phyloP scores from a whole-genome alignment of 352 stramenopile species.

The Saprolegnia parasitica region DNA sequence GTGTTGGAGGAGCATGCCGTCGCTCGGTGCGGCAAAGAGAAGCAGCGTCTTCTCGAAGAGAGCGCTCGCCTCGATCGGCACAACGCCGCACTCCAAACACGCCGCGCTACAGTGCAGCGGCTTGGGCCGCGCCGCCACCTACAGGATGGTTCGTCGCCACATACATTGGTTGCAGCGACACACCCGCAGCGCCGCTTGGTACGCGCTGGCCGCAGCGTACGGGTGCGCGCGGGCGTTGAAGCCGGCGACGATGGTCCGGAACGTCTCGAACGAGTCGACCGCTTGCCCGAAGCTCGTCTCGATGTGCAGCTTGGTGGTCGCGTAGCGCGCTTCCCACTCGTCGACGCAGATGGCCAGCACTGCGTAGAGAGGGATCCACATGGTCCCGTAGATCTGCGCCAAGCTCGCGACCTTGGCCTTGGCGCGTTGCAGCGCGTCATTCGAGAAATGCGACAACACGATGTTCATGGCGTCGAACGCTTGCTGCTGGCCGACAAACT shows the following conservation, averaged over 20 bases:
- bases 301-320: conserved; percentile 7
- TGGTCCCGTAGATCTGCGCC: conserved; percentile 46
- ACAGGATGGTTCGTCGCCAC: neutral
- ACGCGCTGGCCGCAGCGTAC: neutral
- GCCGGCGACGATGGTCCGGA: neutral
- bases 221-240: neutral
- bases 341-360: conserved; percentile 47
- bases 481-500: conserved; percentile 45
- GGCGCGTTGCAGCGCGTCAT: conserved; percentile 44
- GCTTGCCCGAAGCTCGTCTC: conserved; percentile 14
- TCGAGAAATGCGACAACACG: conserved; percentile 36
- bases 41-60: conserved; percentile 15
- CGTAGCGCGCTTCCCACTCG: conserved; percentile 37
- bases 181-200: neutral
- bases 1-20: neutral
- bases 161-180: no score
- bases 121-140: neutral
- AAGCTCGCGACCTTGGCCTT: conserved; percentile 41
- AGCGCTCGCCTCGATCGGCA: neutral
- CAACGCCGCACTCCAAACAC: conserved; percentile 1
- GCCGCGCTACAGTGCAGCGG: conserved; percentile 3
- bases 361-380: conserved; percentile 51
- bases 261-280: conserved; percentile 10
- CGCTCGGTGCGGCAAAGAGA: conserved; percentile 8
- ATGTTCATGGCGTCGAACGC: conserved; percentile 40